A percentile compares a stretch with the other conserved stretches of the same genome.
These are phyloP conservation scores for Hypoxylon sp. DNA, from an alignment of 2,329 filamentous ascomycete genomes.

Conservation along the genomic window DNA sequence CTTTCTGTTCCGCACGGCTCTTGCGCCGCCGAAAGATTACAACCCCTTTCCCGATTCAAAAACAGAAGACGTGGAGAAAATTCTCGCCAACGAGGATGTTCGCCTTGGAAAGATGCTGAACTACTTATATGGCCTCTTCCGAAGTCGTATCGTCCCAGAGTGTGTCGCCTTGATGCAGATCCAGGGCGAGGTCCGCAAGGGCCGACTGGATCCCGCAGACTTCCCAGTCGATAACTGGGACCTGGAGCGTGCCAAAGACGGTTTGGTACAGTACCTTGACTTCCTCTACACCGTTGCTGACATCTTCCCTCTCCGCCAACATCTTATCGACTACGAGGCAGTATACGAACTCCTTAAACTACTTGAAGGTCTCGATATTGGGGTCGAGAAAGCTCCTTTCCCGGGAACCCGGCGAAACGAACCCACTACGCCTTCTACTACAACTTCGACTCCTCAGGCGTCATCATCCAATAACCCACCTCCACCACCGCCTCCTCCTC, in stretches of 20 bases:
- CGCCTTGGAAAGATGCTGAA: slow-evolving; percentile 78
- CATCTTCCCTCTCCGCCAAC: slow-evolving; percentile 83
- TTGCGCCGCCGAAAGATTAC: slow-evolving; percentile 59
- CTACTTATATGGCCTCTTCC: slow-evolving; percentile 93
- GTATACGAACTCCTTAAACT: slow-evolving; percentile 90
- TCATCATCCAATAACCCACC: slow-evolving; percentile 55
- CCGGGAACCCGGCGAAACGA: slow-evolving; percentile 59
- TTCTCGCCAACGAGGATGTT: slow-evolving; percentile 66
- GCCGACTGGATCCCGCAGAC: slow-evolving; percentile 82
- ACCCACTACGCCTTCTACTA: slow-evolving; percentile 46
- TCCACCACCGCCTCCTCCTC: slow-evolving; percentile 62
- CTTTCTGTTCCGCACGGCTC: slow-evolving; percentile 82
- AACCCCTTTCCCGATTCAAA: slow-evolving; percentile 49
- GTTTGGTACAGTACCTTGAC: slow-evolving; percentile 92
- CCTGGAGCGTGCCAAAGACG: slow-evolving; percentile 96
- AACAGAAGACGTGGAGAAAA: slow-evolving; percentile 46
- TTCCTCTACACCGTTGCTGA: slow-evolving; percentile 93
- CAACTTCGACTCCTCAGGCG: slow-evolving; percentile 50
- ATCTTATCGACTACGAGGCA: slow-evolving; percentile 92
- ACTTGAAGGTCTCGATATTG: slow-evolving; percentile 87
- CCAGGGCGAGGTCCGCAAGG: slow-evolving; percentile 88
- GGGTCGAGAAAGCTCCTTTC: slow-evolving; percentile 85
- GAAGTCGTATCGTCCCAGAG: slow-evolving; percentile 92
- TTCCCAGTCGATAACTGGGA: slow-evolving; percentile 98
- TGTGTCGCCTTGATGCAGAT: slow-evolving; percentile 95